Conservation (phyloP, 257 asterid species). For the Solanum microdontum region DNA sequence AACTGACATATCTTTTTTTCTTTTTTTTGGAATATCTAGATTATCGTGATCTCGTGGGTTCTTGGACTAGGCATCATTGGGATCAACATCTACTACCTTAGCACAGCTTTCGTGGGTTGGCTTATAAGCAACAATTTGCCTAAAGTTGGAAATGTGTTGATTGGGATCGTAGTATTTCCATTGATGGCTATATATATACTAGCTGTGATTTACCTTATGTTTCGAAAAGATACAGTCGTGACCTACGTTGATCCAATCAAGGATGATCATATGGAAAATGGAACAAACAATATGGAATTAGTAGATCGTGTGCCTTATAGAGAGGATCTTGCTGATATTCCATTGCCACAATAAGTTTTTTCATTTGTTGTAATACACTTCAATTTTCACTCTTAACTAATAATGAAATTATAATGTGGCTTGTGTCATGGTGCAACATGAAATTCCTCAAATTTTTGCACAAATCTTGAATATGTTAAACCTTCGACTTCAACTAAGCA, state of each 20-base stretch:
- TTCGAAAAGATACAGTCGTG: constrained; percentile 55
- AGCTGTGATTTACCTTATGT: constrained; percentile 64
- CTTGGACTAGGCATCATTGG: constrained; percentile 77
- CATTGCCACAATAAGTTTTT: constrained; percentile 27
- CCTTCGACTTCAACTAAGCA: neutral
- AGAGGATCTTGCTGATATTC: constrained; percentile 52
- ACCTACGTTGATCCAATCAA: constrained; percentile 47
- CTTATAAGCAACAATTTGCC: constrained; percentile 48
- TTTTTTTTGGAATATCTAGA: constrained; percentile 11
- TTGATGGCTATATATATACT: constrained; percentile 55
- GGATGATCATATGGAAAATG: constrained; percentile 39
- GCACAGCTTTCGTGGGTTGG: constrained; percentile 65
- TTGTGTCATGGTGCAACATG: neutral
- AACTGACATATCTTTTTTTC: too few species aligned
- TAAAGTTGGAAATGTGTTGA: constrained; percentile 52
- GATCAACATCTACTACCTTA: constrained; percentile 71
- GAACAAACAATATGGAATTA: constrained; percentile 2
- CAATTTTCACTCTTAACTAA: neutral
- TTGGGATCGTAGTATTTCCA: constrained; percentile 69
- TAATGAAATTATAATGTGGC: neutral
- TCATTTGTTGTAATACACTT: neutral
- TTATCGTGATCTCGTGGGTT: constrained; percentile 69
- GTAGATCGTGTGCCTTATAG: constrained; percentile 33
- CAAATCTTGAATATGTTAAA: neutral
- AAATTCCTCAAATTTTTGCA: neutral